Percentiles rank a stretch among this genome's conserved stretches.
Evolutionary conservation across 73 alveolate genomes (phyloP).

Genomic region (Breviolum minutum): DNA sequence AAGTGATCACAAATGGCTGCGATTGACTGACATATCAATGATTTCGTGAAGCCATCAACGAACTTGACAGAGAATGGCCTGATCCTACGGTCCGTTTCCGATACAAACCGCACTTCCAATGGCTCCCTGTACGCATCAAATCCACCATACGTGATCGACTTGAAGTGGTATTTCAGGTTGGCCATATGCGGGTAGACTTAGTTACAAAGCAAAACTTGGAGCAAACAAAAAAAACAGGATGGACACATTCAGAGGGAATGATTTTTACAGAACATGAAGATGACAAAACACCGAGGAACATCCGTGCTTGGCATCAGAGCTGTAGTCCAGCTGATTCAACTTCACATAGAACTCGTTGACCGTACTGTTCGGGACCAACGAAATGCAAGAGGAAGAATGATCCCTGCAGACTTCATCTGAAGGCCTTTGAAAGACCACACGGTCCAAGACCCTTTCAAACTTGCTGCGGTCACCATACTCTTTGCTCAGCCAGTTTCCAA

Average conservation of each 20-base stretch:
- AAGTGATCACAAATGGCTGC: background rate
- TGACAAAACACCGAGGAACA: background rate
- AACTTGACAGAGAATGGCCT: background rate
- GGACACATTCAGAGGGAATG: no score
- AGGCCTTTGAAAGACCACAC: background rate
- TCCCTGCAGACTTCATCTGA: background rate
- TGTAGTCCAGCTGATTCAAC: background rate
- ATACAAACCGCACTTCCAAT: background rate
- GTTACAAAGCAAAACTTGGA: background rate
- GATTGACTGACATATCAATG: background rate
- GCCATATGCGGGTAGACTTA: conserved; percentile 24
- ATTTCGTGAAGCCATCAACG: background rate
- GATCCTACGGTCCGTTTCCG: background rate
- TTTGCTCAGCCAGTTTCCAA: background rate
- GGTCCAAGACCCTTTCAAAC: background rate
- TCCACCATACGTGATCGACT: background rate
- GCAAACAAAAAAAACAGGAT: no score
- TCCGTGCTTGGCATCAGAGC: background rate
- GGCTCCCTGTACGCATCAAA: conserved; percentile 22
- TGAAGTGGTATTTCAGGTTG: background rate
- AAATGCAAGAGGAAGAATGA: no score
- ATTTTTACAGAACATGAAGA: no score
- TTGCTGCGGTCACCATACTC: background rate
- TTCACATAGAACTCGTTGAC: background rate
- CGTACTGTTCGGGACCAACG: background rate